Conservation (phyloP, 2,329 filamentous ascomycete genomes). For the Endoconidiophora laricicola region DNA sequence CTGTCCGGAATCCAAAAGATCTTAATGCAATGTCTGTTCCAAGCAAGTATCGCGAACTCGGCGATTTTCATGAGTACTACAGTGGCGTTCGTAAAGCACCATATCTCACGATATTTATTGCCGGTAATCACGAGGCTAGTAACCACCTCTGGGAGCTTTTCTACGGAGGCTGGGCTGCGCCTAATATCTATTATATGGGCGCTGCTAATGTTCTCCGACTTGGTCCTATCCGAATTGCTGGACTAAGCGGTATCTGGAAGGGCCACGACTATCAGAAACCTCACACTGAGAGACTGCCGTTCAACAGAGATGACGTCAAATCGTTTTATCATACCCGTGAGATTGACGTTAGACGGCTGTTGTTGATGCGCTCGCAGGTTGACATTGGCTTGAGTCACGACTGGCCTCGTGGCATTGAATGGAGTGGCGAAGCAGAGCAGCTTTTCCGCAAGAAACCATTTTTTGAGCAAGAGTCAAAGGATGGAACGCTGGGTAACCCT, state of each 20-base stretch:
- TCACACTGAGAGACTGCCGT: slow-evolving; percentile 76
- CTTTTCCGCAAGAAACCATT: slow-evolving; percentile 59
- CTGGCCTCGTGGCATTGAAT: slow-evolving; percentile 78
- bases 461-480: slow-evolving; percentile 59
- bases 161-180: slow-evolving; percentile 93
- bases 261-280: slow-evolving; percentile 69
- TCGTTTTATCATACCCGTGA: slow-evolving; percentile 83
- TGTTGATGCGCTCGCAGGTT: slow-evolving; percentile 71
- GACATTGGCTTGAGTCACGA: slow-evolving; percentile 90
- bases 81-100: slow-evolving; percentile 61
- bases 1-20: slow-evolving; percentile 76
- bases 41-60: slow-evolving; percentile 68
- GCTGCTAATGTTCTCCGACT: slow-evolving; percentile 76
- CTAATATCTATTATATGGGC: slow-evolving; percentile 93
- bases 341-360: slow-evolving; percentile 74
- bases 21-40: slow-evolving; percentile 82
- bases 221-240: slow-evolving; percentile 74
- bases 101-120: slow-evolving; percentile 81
- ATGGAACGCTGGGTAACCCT: slow-evolving; percentile 59
- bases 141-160: slow-evolving; percentile 83
- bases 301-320: slow-evolving; percentile 57
- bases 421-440: slow-evolving; percentile 49
- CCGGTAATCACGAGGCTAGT: slow-evolving; percentile 88
- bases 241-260: slow-evolving; percentile 90
- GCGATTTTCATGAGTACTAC: slow-evolving; percentile 92